A percentile compares a stretch with the other conserved stretches of the same genome.
phyloP scores from a whole-genome alignment of 2,329 filamentous ascomycete genomes.

The Didymellaceae sp. region DNA sequence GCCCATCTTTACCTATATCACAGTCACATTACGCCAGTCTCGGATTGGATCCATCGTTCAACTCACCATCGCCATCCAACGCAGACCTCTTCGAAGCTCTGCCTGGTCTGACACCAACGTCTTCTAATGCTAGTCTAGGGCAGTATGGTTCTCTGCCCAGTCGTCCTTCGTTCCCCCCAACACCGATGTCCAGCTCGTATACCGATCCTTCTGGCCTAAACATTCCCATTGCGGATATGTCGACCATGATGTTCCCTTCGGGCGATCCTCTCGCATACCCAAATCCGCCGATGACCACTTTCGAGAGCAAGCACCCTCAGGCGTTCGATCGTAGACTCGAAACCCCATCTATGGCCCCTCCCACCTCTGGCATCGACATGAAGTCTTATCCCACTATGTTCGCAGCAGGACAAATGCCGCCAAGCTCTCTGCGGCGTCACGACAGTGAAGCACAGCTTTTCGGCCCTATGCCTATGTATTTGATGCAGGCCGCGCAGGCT shows the following conservation, averaged over 20 bases:
- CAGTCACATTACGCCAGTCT: conserved; percentile 38
- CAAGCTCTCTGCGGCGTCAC: conserved; percentile 25
- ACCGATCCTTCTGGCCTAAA: conserved; percentile 44
- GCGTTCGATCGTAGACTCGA: conserved; percentile 34
- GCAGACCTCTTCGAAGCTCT: conserved; percentile 40
- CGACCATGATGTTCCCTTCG: conserved; percentile 81
- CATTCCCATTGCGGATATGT: conserved; percentile 69
- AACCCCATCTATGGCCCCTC: conserved; percentile 25
- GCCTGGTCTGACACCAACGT: conserved; percentile 44
- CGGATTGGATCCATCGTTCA: conserved; percentile 36
- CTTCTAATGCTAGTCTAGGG: conserved; percentile 38
- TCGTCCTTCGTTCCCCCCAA: conserved; percentile 39
- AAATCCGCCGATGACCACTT: conserved; percentile 72
- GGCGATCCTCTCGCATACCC: conserved; percentile 81
- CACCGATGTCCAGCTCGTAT: conserved; percentile 40
- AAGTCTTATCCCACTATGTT: conserved; percentile 36
- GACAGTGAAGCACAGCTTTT: conserved; percentile 77
- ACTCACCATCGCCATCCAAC: conserved; percentile 35
- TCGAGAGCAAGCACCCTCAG: conserved; percentile 53
- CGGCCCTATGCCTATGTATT: conserved; percentile 72
- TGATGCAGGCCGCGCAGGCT: conserved; percentile 60
- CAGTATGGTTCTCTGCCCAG: conserved; percentile 33
- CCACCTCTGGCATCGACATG: conserved; percentile 36
- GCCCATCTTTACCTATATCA: conserved; percentile 36
- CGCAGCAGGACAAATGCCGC: conserved; percentile 27